These are phyloP conservation scores for Zopfia rhizophila DNA, from an alignment of 2,329 filamentous ascomycete species.

Conservation along the genomic window DNA sequence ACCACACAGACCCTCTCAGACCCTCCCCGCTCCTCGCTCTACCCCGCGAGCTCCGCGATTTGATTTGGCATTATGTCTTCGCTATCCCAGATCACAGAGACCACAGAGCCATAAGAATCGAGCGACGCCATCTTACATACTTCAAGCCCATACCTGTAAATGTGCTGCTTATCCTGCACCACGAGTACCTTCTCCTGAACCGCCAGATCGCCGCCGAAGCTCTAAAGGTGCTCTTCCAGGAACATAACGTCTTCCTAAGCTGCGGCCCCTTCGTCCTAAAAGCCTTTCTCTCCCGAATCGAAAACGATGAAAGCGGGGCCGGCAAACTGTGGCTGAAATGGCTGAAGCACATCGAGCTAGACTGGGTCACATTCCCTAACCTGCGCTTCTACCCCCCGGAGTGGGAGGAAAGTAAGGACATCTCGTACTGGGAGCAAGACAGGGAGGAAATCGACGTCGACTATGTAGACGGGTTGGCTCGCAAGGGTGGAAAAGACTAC, in stretches of 20 bases:
- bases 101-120: constrained; percentile 42
- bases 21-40: constrained; percentile 45
- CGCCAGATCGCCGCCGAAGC: constrained; percentile 47
- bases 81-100: constrained; percentile 35
- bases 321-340: constrained; percentile 43
- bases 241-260: constrained; percentile 45
- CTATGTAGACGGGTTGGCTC: constrained; percentile 39
- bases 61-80: constrained; percentile 47
- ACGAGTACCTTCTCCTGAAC: constrained; percentile 46
- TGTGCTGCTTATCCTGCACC: constrained; percentile 46
- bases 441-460: constrained; percentile 39
- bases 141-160: constrained; percentile 43
- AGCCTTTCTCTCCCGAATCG: constrained; percentile 38
- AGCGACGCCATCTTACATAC: constrained; percentile 45
- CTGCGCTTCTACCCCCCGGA: constrained; percentile 44
- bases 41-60: constrained; percentile 51
- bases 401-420: constrained; percentile 29
- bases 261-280: constrained; percentile 50
- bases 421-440: constrained; percentile 40
- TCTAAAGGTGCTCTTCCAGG: constrained; percentile 46
- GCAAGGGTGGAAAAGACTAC: constrained; percentile 32
- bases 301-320: constrained; percentile 28
- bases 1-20: too few relatives aligned
- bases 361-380: constrained; percentile 50
- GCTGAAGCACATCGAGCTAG: constrained; percentile 43